Evolutionary conservation across 2,329 filamentous ascomycete genomes (phyloP), one percentile per base, ranked within the genome.

Genomic region (Alternaria burnsii): DNA sequence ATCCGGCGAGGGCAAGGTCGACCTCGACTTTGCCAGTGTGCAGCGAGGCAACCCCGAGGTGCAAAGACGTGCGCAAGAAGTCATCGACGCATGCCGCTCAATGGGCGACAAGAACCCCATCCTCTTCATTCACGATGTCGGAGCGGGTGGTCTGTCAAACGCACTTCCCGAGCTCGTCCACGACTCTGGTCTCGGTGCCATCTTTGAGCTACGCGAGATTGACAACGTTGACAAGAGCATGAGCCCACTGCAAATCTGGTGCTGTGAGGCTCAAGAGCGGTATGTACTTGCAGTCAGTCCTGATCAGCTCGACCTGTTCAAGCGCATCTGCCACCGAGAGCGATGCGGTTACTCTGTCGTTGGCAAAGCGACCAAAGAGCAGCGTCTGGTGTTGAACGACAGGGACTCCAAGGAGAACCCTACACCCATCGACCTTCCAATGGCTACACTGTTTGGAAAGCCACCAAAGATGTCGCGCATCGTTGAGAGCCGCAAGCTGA

Each of bases 161-260:
- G 94, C 93, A 34, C 84, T 97, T 16, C 93, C 94, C 9, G 93
- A 97, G 77, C 84, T 97, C 48, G 93, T 97, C 42, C 91, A 96
- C 71, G 95, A 99, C 78, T 93, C 94, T 48, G 93, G 93, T 1
- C 90, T 92, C 54, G 95, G 95, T 57, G 95, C 94, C 52, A 90
- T 88, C 46, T 98, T 99, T 68, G 94, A 99, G 79, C 85, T 99
- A n/a, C 89, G 95, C 65, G 92, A 98, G 73, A 86, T 99, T 38
- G 93, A 97, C 76, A 97, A 88, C 76, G 91, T 92, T 2, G 95
- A 98, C 79, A 88, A 85, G 66, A 91, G 92, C 75, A 94, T 99
- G 91, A 97, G 92, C 73, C 95, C 95, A 20, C 87, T 99, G 59
- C 92, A 98, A 76, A 97, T 99, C 47, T 98, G 94, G 94, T 97